Percentiles rank a stretch among this genome's conserved stretches.
These are phyloP conservation scores for Amylocystis lapponica DNA, from an alignment of 768 basidiomycete species.

Conservation along the genomic window DNA sequence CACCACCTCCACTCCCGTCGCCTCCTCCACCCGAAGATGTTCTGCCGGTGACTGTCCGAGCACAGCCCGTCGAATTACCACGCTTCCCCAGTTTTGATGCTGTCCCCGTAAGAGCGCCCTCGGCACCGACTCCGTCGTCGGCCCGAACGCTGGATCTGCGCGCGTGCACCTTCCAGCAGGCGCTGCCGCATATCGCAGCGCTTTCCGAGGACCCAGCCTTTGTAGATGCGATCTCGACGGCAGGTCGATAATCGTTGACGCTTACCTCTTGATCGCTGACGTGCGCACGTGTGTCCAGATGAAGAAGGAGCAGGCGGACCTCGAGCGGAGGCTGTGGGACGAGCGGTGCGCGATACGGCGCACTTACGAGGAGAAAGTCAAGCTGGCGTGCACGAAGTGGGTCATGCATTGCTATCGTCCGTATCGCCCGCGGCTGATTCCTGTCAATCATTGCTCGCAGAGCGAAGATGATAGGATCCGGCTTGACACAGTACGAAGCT, in stretches of 20 bases:
- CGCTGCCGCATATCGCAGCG: slow-evolving; percentile 57
- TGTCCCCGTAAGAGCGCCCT: background rate
- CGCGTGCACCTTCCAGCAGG: slow-evolving; percentile 59
- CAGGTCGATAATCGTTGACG: slow-evolving; percentile 22
- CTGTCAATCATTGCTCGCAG: slow-evolving; percentile 29
- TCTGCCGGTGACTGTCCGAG: too few relatives aligned
- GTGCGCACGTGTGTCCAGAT: slow-evolving; percentile 37
- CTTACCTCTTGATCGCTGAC: background rate
- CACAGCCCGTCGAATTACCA: too few relatives aligned
- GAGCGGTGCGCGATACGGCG: slow-evolving; percentile 57
- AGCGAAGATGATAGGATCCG: slow-evolving; percentile 59
- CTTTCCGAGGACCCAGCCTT: slow-evolving; percentile 52
- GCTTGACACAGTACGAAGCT: slow-evolving; percentile 64
- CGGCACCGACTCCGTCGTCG: background rate
- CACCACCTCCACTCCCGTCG: background rate
- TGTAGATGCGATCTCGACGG: slow-evolving; percentile 45
- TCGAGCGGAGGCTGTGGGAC: slow-evolving; percentile 65
- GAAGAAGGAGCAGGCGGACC: slow-evolving; percentile 60
- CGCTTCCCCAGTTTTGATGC: slow-evolving; percentile 3
- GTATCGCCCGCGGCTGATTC: background rate
- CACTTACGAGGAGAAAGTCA: slow-evolving; percentile 68
- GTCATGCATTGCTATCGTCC: slow-evolving; percentile 1
- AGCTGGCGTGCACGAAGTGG: slow-evolving; percentile 64
- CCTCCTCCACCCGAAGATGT: too few relatives aligned
- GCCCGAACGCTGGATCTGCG: slow-evolving; percentile 31